Evolutionary conservation across 176 grass and related monocot species (phyloP).

Genomic region (Eremochloa ophiuroides): DNA sequence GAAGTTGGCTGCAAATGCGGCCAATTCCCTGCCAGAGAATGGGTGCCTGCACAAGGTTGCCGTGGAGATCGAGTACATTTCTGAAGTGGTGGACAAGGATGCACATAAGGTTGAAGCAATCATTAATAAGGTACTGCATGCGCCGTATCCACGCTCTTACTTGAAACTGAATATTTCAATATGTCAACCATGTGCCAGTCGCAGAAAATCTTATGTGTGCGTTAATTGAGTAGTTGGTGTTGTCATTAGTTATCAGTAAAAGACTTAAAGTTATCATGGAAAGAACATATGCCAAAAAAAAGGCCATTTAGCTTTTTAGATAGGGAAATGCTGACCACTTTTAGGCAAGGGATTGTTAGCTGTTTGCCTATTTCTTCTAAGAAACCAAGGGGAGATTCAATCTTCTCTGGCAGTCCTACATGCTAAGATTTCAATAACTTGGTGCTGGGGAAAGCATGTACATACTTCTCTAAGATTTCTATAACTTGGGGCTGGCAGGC

Average conservation of each 20-base stretch:
- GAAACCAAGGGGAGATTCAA: neutral
- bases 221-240: neutral
- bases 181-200: neutral
- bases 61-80: slow-evolving; percentile 60
- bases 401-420: neutral
- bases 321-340: slow-evolving; percentile 2
- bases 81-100: slow-evolving; percentile 64
- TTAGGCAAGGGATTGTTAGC: neutral
- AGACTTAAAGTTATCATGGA: neutral
- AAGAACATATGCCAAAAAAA: neutral
- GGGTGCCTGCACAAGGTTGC: slow-evolving; percentile 37
- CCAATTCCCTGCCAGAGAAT: slow-evolving; percentile 41
- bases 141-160: neutral
- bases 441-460: slow-evolving; percentile 3
- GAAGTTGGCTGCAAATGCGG: slow-evolving; percentile 51
- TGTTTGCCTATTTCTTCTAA: slow-evolving; percentile 11
- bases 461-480: neutral
- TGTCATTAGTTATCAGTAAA: neutral
- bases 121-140: slow-evolving; percentile 63
- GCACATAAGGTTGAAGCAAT: slow-evolving; percentile 62
- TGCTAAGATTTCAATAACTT: slow-evolving; percentile 7
- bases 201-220: neutral
- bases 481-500: neutral
- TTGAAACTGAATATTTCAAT: neutral
- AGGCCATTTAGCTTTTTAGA: neutral